phyloP scores from a whole-genome alignment of 768 basidiomycete genomes.

The Auricularia heimuer region DNA sequence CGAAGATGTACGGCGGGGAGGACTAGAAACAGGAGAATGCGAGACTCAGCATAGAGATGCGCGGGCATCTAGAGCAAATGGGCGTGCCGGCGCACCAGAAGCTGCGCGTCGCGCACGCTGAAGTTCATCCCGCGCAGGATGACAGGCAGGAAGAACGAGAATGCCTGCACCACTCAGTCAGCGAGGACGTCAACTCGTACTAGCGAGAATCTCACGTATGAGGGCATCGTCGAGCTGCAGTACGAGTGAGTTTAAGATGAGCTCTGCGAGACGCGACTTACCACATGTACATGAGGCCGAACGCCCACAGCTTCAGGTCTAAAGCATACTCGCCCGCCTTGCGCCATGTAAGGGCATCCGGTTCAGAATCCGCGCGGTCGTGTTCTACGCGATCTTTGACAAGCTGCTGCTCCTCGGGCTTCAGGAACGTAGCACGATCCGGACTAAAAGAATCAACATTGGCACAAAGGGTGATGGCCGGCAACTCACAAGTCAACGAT shows the following conservation, averaged over 20 bases:
- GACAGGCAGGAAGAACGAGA: constrained; percentile 18
- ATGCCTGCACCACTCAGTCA: not conserved
- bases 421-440: constrained; percentile 21
- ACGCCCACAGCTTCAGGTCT: constrained; percentile 20
- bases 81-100: constrained; percentile 15
- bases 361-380: constrained; percentile 19
- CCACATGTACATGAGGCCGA: constrained; percentile 15
- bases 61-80: too few species aligned
- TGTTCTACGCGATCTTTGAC: constrained; percentile 15
- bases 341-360: constrained; percentile 15
- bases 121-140: constrained; percentile 15
- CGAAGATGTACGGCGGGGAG: constrained; percentile 18
- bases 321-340: constrained; percentile 13
- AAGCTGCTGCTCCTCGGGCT: constrained; percentile 14
- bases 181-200: not conserved
- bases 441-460: constrained; percentile 5
- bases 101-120: constrained; percentile 11
- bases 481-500: constrained; percentile 18
- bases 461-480: not conserved
- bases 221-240: not conserved
- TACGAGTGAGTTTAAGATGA: not conserved
- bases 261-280: not conserved
- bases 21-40: constrained; percentile 14
- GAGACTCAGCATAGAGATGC: constrained; percentile 9
- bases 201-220: not conserved